Conservation (phyloP, 768 basidiomycete genomes). For the Suillus subaureus region DNA sequence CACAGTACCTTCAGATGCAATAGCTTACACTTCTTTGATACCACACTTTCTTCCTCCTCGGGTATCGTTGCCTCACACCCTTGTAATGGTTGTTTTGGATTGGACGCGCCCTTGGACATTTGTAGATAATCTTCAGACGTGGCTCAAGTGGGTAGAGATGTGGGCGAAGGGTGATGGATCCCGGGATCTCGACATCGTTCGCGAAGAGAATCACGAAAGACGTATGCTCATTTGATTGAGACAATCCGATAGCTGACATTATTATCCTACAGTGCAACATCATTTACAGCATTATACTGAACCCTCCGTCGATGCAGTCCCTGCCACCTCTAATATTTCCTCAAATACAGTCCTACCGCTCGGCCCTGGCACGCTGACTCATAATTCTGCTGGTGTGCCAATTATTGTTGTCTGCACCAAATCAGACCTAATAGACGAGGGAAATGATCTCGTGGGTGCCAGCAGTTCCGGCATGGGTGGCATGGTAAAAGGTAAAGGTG, state of each 20-base stretch:
- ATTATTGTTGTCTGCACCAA: constrained; percentile 91
- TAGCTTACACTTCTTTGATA: constrained; percentile 68
- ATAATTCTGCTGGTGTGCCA: constrained; percentile 84
- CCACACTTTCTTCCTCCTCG: constrained; percentile 81
- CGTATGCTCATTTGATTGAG: constrained; percentile 48
- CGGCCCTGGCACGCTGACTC: constrained; percentile 81
- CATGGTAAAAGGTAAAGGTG: constrained; percentile 90
- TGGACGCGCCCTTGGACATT: constrained; percentile 97
- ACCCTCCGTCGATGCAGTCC: constrained; percentile 67
- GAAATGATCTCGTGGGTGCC: constrained; percentile 61
- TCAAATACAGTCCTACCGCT: constrained; percentile 78
- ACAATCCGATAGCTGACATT: constrained; percentile 10
- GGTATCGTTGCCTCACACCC: constrained; percentile 64
- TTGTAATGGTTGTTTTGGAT: constrained; percentile 86
- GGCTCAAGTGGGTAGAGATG: constrained; percentile 84
- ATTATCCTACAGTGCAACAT: constrained; percentile 65
- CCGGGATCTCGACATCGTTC: constrained; percentile 70
- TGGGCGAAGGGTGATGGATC: constrained; percentile 74
- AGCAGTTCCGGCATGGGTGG: constrained; percentile 85
- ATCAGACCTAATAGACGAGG: constrained; percentile 90
- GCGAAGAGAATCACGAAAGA: constrained; percentile 83
- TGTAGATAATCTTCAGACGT: constrained; percentile 78
- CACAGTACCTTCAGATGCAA: constrained; percentile 82
- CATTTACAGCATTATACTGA: constrained; percentile 91
- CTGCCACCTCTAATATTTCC: constrained; percentile 57